Evolutionary conservation across 2,329 filamentous ascomycete genomes (phyloP).

Genomic region (Daldinia sp.): DNA sequence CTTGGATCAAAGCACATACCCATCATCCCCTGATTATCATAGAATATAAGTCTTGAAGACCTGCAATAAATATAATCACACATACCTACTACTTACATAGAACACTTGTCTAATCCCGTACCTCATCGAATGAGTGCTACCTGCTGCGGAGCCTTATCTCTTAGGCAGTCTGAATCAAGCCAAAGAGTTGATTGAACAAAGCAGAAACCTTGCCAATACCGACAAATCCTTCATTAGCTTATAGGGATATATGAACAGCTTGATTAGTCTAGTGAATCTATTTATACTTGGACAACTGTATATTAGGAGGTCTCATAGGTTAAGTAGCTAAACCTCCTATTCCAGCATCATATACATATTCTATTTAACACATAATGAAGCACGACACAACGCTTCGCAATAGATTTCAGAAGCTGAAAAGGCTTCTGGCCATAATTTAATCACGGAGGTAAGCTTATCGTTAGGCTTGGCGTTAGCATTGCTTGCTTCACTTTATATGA

Average conservation of each 20-base stretch:
- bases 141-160: neutral
- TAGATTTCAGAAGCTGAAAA: neutral
- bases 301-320: neutral
- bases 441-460: neutral
- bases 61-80: neutral
- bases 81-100: neutral
- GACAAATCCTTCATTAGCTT: too few species aligned
- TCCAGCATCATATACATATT: neutral
- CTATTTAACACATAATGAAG: neutral
- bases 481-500: neutral
- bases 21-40: neutral
- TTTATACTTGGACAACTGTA: too few species aligned
- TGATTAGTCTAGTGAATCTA: too few species aligned
- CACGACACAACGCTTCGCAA: neutral
- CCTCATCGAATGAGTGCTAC: neutral
- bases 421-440: neutral
- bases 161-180: neutral
- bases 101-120: neutral
- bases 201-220: neutral
- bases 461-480: neutral
- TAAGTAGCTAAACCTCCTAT: neutral
- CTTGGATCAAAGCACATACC: neutral
- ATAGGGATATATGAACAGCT: too few species aligned
- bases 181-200: neutral
- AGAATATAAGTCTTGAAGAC: neutral